A percentile compares a stretch with the other conserved stretches of the same genome.
Conservation (phyloP, 169 alveolate species). For the Perkinsus chesapeaki region DNA sequence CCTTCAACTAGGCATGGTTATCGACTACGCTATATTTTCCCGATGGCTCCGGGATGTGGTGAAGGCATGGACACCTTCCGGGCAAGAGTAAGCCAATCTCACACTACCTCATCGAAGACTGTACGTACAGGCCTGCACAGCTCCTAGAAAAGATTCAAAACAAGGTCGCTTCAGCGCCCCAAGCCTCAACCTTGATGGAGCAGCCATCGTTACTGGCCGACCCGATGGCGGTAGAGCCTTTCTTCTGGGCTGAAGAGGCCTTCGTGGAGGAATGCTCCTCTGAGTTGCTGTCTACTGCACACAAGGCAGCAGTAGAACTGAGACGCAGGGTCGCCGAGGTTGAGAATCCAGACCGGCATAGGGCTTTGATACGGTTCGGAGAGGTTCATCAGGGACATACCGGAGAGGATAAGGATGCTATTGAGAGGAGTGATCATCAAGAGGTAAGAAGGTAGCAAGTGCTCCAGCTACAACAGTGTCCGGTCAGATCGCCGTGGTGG, state of each 20-base stretch:
- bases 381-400: not conserved
- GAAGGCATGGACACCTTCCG: not conserved
- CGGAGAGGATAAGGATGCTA: not conserved
- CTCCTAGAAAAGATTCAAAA: not conserved
- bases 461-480: no score
- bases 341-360: not conserved
- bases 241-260: not conserved
- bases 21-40: not conserved
- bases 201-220: not conserved
- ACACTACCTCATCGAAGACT: not conserved
- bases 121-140: not conserved
- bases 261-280: not conserved
- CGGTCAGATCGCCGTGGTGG: not conserved
- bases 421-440: not conserved
- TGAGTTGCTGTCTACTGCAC: not conserved
- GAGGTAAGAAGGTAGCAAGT: no score
- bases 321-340: not conserved
- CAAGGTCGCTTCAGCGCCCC: not conserved
- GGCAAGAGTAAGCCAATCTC: not conserved
- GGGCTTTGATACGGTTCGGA: not conserved
- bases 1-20: not conserved
- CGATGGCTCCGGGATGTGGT: not conserved
- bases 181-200: not conserved
- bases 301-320: not conserved
- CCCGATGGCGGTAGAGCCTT: not conserved